A percentile compares a stretch with the other conserved stretches of the same genome.
phyloP scores from a whole-genome alignment of 805 yeast genomes.

The Ogataea degrootiae region DNA sequence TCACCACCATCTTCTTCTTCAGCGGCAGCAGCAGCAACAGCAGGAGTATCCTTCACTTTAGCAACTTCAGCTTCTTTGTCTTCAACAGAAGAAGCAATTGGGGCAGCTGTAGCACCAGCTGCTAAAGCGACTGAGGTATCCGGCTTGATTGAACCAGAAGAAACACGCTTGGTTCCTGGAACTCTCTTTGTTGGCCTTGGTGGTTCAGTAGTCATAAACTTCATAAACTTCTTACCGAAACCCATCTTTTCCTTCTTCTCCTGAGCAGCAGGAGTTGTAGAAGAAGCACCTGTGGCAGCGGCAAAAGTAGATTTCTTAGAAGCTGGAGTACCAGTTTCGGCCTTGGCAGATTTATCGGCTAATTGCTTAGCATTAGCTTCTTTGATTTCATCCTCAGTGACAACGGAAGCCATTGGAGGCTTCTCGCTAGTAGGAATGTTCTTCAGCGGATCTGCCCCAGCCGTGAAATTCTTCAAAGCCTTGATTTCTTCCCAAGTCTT shows the following conservation, averaged over 20 bases:
- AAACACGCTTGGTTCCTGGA: neutral
- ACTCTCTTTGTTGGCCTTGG: constrained; percentile 13
- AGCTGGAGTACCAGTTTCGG: constrained; percentile 5
- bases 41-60: constrained; percentile 4
- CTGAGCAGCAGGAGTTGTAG: constrained; percentile 3
- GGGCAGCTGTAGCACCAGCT: constrained; percentile 1
- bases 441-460: constrained; percentile 30
- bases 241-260: constrained; percentile 11
- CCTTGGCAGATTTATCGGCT: constrained; percentile 1
- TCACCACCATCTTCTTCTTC: constrained; percentile 12
- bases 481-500: constrained; percentile 26
- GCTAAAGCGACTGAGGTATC: constrained; percentile 2
- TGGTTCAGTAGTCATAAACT: constrained; percentile 21
- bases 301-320: constrained; percentile 7
- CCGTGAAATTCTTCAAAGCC: constrained; percentile 25
- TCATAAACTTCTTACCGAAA: constrained; percentile 18
- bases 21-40: constrained; percentile 9
- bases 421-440: constrained; percentile 35
- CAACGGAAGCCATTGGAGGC: constrained; percentile 31
- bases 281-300: constrained; percentile 5
- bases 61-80: constrained; percentile 5
- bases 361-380: constrained; percentile 8
- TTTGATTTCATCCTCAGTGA: constrained; percentile 16
- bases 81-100: constrained; percentile 1
- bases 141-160: neutral